These are phyloP conservation scores for Ascochyta rabiei DNA, from an alignment of 2,329 filamentous ascomycete species.

Conservation along the genomic window DNA sequence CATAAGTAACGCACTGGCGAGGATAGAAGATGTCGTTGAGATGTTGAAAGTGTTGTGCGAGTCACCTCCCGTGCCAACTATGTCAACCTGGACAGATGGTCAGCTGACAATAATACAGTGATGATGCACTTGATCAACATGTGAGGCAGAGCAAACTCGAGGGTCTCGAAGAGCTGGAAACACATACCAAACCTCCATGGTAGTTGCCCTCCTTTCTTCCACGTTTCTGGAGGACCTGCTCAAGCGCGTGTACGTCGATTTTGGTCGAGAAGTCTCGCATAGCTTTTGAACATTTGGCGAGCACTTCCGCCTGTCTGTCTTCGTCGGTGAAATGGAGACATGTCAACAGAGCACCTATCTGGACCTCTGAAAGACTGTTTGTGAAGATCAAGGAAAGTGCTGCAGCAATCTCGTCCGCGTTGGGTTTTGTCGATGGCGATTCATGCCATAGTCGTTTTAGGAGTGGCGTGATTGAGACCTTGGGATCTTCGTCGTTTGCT, in stretches of 20 bases:
- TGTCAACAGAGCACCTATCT: slow-evolving; percentile 85
- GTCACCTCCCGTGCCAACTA: slow-evolving; percentile 96
- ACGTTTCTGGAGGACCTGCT: slow-evolving; percentile 64
- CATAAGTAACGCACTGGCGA: slow-evolving; percentile 83
- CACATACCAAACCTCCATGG: slow-evolving; percentile 77
- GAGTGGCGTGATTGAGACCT: slow-evolving; percentile 69
- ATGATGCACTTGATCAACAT: neutral
- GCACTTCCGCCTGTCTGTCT: slow-evolving; percentile 82
- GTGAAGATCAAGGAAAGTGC: slow-evolving; percentile 92
- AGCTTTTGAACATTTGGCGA: slow-evolving; percentile 79
- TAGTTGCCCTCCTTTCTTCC: slow-evolving; percentile 75
- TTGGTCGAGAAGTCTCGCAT: slow-evolving; percentile 82
- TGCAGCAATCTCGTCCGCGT: slow-evolving; percentile 82
- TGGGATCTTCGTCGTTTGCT: slow-evolving; percentile 31
- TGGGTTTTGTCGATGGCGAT: slow-evolving; percentile 53
- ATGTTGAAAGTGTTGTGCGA: slow-evolving; percentile 98
- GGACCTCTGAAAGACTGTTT: slow-evolving; percentile 83
- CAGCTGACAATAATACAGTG: slow-evolving; percentile 1
- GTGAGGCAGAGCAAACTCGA: neutral
- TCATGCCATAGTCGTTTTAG: slow-evolving; percentile 73
- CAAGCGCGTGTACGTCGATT: slow-evolving; percentile 70
- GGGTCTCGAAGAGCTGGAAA: neutral
- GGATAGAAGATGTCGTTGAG: slow-evolving; percentile 90
- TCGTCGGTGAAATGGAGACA: slow-evolving; percentile 89
- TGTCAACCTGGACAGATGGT: slow-evolving; percentile 70